A percentile compares a stretch with the other conserved stretches of the same genome.
Evolutionary conservation across 1,284 basidiomycete genomes (phyloP).

Genomic region (Polyporus tsugae): DNA sequence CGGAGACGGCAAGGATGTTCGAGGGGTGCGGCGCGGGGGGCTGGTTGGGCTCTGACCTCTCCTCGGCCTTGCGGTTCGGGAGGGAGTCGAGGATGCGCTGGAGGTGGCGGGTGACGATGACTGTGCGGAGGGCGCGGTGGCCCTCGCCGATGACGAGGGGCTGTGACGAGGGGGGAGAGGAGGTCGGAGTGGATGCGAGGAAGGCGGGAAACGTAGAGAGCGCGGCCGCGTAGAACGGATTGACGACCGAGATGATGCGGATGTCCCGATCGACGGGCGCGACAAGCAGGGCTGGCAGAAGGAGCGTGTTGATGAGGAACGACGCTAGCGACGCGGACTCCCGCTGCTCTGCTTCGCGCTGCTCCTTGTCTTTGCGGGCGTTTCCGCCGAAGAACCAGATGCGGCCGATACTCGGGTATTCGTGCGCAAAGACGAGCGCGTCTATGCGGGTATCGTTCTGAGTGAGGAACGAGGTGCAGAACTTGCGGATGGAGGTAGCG

Average conservation of each 20-base stretch:
- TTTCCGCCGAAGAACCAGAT: constrained; percentile 40
- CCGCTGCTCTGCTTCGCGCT: constrained; percentile 46
- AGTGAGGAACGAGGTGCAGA: constrained; percentile 71
- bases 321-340: constrained; percentile 66
- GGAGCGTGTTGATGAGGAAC: constrained; percentile 79
- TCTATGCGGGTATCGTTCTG: constrained; percentile 73
- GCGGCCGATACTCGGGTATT: constrained; percentile 71
- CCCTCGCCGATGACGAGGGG: constrained; percentile 64
- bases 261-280: constrained; percentile 87
- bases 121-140: constrained; percentile 66
- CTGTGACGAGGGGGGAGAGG: constrained; percentile 43
- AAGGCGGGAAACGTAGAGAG: constrained; percentile 54
- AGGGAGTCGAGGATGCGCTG: constrained; percentile 83
- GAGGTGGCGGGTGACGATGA: constrained; percentile 73
- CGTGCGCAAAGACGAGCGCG: constrained; percentile 76
- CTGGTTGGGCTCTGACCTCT: constrained; percentile 22
- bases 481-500: constrained; percentile 67
- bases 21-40: constrained; percentile 54
- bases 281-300: constrained; percentile 80
- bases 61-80: constrained; percentile 59
- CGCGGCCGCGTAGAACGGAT: constrained; percentile 85
- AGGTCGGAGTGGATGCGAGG: constrained; percentile 35
- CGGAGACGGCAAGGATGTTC: constrained; percentile 76
- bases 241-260: constrained; percentile 81
- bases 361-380: constrained; percentile 40